Evolutionary conservation across 177 flowering plant species (phyloP), one percentile per base, ranked within the genome.

Genomic region (Vitis hybrid): DNA sequence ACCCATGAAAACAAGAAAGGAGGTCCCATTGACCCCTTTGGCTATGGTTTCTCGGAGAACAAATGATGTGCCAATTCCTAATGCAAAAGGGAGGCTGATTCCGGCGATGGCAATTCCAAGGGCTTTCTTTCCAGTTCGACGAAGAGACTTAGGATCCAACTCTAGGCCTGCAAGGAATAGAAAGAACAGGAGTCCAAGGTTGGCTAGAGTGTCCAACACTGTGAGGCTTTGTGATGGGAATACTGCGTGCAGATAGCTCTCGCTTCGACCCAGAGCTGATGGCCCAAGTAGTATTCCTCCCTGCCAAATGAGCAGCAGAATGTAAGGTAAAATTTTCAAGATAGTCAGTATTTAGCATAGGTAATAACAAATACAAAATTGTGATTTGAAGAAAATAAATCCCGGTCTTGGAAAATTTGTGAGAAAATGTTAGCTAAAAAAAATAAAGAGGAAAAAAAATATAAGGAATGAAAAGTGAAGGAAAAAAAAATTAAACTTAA

Each of bases 1-100:
- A 11, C 93, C 90, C 89, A 87, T 87, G 81, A 85, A 85, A 51
- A 86, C 77, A 18, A 83, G 72, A 63, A 86, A 86, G 10, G 87
- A 71, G 13, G 80, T 73, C 1, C 62, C 77, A 18, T 65, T 19
- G 1, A 76, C 85, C 11, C 77, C 84, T 67, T 79, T 77, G 69
- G 83, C 73, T 44, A 83, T 78, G 53, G 83, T 86, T 51, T 4
- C 67, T 38, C 71, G 71, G 18, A 73, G 64, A 50, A 66, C 12
- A 11, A 73, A 59, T 10, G 75, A 59, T 2, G 60, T 28, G 18
- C 71, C 75, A 6, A 73, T 67, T 28, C 70, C 75, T 51, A 66
- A 17, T n/a, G 33, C 50, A 33, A 73, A 73, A 31, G 75, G 75
- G 51, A 66, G 50, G 51, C 59, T 57, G 15, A 73, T 66, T 11